These are phyloP conservation scores for Pyrenophora graminea DNA, from an alignment of 2,329 filamentous ascomycete genomes.

Conservation along the genomic window DNA sequence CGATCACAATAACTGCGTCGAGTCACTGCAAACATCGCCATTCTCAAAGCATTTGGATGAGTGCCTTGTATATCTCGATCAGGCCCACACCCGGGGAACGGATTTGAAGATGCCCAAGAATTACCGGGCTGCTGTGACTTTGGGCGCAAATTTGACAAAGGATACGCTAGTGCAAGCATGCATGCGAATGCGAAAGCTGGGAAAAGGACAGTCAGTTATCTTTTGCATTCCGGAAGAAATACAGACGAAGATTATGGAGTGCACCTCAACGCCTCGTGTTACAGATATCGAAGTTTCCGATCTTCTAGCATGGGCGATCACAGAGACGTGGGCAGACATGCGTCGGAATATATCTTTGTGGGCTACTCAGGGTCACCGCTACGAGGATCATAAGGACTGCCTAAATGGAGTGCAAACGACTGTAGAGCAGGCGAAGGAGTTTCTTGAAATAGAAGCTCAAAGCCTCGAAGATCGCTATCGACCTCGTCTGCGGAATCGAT, in stretches of 20 bases:
- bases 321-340: constrained; percentile 58
- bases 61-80: constrained; percentile 70
- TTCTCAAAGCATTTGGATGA: constrained; percentile 59
- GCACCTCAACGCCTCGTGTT: constrained; percentile 4
- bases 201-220: constrained; percentile 65
- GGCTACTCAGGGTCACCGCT: constrained; percentile 61
- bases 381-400: constrained; percentile 48
- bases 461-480: no score
- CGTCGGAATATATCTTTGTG: constrained; percentile 60
- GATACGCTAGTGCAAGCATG: constrained; percentile 71
- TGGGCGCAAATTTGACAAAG: constrained; percentile 68
- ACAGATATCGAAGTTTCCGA: constrained; percentile 54
- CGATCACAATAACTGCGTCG: constrained; percentile 51
- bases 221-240: constrained; percentile 66
- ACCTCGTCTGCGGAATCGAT: no score
- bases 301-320: constrained; percentile 63
- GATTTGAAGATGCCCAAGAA: constrained; percentile 63
- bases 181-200: constrained; percentile 68
- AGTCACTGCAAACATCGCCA: constrained; percentile 60
- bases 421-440: constrained; percentile 29
- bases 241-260: constrained; percentile 53
- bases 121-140: constrained; percentile 67
- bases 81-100: constrained; percentile 70
- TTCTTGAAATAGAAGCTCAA: no score
- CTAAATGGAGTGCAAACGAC: constrained; percentile 34